Evolutionary conservation across 768 basidiomycete genomes (phyloP).

Genomic region (Multifurca ochricompacta): DNA sequence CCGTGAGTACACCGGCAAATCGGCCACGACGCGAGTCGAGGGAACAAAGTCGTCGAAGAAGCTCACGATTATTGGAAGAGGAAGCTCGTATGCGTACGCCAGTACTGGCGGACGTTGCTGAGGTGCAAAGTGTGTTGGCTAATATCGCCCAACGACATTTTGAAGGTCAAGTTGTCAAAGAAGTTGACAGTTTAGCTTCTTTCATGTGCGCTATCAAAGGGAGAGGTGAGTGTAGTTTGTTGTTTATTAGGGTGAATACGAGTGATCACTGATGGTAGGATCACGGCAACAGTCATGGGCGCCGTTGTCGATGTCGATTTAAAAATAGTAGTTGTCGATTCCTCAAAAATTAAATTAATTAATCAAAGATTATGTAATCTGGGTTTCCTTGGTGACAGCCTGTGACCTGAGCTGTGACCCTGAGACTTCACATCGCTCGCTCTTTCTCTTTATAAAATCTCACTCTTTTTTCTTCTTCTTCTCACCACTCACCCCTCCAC

Average conservation of each 20-base stretch:
- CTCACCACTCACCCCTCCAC: conserved; percentile 24
- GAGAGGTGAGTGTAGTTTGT: conserved; percentile 30
- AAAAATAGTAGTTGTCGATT: background rate
- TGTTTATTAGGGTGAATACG: too few species aligned
- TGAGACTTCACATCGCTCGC: background rate
- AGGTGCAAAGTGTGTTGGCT: conserved; percentile 61
- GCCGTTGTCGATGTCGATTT: conserved; percentile 18
- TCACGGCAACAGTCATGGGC: conserved; percentile 3
- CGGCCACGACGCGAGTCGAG: conserved; percentile 63
- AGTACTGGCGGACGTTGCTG: conserved; percentile 60
- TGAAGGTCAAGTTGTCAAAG: conserved; percentile 55
- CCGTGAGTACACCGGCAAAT: conserved; percentile 53
- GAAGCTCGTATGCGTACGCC: conserved; percentile 48
- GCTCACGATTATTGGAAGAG: conserved; percentile 68
- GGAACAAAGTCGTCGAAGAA: conserved; percentile 52
- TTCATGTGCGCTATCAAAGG: conserved; percentile 71
- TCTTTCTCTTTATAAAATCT: background rate
- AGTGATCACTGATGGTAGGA: too few species aligned
- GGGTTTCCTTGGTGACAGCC: conserved; percentile 14
- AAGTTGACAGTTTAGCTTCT: conserved; percentile 73
- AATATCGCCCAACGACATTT: conserved; percentile 69
- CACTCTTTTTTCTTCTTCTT: background rate
- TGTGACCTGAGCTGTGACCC: too few species aligned
- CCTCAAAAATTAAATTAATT: background rate
- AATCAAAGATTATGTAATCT: too few species aligned